Evolutionary conservation across 352 stramenopile genomes (phyloP), one percentile per base, ranked within the genome.

Genomic region (Phytophthora rubi): DNA sequence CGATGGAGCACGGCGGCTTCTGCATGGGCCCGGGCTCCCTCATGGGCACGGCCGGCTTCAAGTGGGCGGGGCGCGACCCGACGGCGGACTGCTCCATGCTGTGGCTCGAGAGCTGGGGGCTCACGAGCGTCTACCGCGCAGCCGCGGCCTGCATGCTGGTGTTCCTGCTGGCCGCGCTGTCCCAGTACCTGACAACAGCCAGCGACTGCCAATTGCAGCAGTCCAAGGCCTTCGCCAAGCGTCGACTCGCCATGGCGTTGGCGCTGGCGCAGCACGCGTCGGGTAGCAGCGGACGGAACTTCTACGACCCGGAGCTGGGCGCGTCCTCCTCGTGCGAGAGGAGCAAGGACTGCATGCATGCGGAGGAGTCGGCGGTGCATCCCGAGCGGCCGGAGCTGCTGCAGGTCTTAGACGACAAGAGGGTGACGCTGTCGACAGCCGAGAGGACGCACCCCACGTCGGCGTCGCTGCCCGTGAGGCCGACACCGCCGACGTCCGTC

Each of bases 11-110:
- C 30, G 49, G 16, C 32, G 48, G 39, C 51, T 91, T 92, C 65
- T 93, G 85, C 69, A 73, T 88, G 54, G 85, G 82, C 35, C 77
- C 75, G 15, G 85, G 83, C 60, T 86, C 88, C 55, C 73, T 69
- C 48, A 93, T 93, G 85, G 85, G 85, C 62, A 80, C 76, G 53
- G 65, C 72, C 28, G 85, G 85, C 3, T 75, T 93, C 59, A 77
- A 83, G 42, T 84, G 85, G 73, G 60, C 71, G 4, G 82, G 85
- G 53, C 65, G 60, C 35, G 71, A 83, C 55, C 64, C 70, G 5
- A 65, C 76, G 33, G 65, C 71, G 56, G 86, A 93, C 79, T 93
- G 86, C 69, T 71, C 80, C 39, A 82, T 89, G 82, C 76, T 93
- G 33, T 93, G 83, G 86, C 66, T 76, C 26, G 70, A 85, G 53